Evolutionary conservation across 371 early-diverging fungal species (phyloP), one percentile per base, ranked within the genome.

Genomic region (Mortierella sp.): DNA sequence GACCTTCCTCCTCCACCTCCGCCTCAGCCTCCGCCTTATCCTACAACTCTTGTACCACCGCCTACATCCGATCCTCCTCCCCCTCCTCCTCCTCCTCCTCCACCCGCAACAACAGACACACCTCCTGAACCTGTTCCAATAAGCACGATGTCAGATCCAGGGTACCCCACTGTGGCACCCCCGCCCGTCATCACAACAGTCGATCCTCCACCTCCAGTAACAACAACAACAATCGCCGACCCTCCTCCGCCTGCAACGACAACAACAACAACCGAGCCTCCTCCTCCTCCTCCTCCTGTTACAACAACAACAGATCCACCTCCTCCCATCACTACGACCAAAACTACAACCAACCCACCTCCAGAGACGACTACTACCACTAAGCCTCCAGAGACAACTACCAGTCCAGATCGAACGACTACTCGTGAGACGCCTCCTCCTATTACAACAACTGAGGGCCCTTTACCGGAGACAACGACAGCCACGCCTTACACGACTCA

Each of bases 401-500:
- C 37, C 31, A 64, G 9, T 37, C 10, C 37, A 37, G 37, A 64
- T 2, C 64, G 37, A 3, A 64, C 64, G 5, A 31, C 37, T 6
- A 37, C 21, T 37, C 64, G 37, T 55, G 26, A 55, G 5, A 55
- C 55, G 16, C 54, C 53, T 14, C 59, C 59, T 2, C 31, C 59
- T 16, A 3, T 31, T 28, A n/a, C 69, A 34, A 69, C 57, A 26
- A n/a, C 46, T 44, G 64, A 37, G 21, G 21, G 21, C 9, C 5
- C 54, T 6, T 24, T 31, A 59, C 59, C 59, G 5, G 59, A 28
- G 8, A 40, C 71, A 26, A 69, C 61, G 0, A 28, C 73, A 0
- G 61, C 53, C n/a, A 48, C 81, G 5, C 73, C 77, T 2, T 76
- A 76, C 26, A 71, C 77, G 3, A 81, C 82, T 26, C 82, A 72